Evolutionary conservation across 2,329 filamentous ascomycete species (phyloP).

Genomic region (Pyrenochaeta sp.): DNA sequence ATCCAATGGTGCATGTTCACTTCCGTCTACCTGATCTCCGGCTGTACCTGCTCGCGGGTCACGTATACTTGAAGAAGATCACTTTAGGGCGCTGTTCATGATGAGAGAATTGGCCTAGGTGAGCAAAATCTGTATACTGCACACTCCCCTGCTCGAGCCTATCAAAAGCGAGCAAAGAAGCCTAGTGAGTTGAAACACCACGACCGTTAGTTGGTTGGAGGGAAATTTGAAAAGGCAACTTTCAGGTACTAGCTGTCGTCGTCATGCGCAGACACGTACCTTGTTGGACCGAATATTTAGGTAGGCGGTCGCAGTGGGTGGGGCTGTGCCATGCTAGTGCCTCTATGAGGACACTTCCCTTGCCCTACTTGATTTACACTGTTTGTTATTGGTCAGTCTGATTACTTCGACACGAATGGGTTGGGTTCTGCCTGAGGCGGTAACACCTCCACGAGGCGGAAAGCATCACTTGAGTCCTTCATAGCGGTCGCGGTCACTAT

Average conservation of each 20-base stretch:
- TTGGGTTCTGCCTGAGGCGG: conserved; percentile 1
- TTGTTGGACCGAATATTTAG: not conserved
- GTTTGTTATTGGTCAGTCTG: not conserved
- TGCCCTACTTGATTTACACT: not conserved
- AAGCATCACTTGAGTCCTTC: not conserved
- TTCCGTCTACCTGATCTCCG: too few relatives aligned
- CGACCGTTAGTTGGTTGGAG: too few relatives aligned
- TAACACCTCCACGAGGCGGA: not conserved
- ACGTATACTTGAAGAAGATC: too few relatives aligned
- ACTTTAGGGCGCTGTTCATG: too few relatives aligned
- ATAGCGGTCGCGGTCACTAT: not conserved
- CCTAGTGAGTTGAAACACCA: too few relatives aligned
- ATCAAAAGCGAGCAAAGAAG: too few relatives aligned
- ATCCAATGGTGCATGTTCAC: too few relatives aligned
- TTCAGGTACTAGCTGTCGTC: not conserved
- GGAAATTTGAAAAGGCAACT: not conserved
- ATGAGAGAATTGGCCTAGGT: too few relatives aligned
- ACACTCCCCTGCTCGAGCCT: too few relatives aligned
- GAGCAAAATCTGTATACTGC: too few relatives aligned
- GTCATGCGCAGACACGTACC: not conserved
- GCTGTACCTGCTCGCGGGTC: too few relatives aligned
- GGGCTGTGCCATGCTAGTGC: not conserved
- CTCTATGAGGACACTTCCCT: not conserved
- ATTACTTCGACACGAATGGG: not conserved
- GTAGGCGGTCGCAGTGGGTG: not conserved